Conservation (phyloP, 2,329 filamentous ascomycete genomes). For the Penicillium corylophilum region DNA sequence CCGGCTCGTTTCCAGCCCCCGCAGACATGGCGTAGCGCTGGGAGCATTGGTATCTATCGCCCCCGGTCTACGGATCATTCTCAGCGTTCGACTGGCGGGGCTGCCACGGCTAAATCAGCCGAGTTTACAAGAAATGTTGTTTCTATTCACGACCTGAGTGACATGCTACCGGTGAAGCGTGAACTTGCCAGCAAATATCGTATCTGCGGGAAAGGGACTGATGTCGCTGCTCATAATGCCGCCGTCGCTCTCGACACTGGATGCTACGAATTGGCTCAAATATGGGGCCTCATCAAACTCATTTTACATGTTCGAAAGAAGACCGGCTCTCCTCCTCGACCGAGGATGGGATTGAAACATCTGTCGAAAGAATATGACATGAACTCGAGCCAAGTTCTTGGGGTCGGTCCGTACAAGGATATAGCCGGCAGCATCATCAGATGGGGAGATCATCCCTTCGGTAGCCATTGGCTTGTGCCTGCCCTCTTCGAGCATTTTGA, state of each 20-base stretch:
- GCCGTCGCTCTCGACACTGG: slow-evolving; percentile 70
- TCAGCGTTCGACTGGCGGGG: slow-evolving; percentile 55
- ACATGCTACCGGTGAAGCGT: slow-evolving; percentile 74
- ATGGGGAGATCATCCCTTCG: slow-evolving; percentile 60
- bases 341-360: slow-evolving; percentile 49
- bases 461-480: slow-evolving; percentile 55
- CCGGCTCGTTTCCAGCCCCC: slow-evolving; percentile 51
- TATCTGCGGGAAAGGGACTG: slow-evolving; percentile 78
- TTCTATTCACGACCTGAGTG: slow-evolving; percentile 68
- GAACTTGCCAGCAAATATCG: slow-evolving; percentile 75
- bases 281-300: slow-evolving; percentile 80
- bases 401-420: slow-evolving; percentile 34
- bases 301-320: slow-evolving; percentile 76
- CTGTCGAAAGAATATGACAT: slow-evolving; percentile 50
- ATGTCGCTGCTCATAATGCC: slow-evolving; percentile 83
- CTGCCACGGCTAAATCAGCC: slow-evolving; percentile 51
- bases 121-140: slow-evolving; percentile 65
- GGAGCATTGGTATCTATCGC: slow-evolving; percentile 57
- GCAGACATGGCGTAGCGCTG: slow-evolving; percentile 51
- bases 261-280: slow-evolving; percentile 68
- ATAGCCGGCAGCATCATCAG: slow-evolving; percentile 48
- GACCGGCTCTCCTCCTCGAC: slow-evolving; percentile 59
- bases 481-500: slow-evolving; percentile 62
- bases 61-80: slow-evolving; percentile 49
- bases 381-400: neutral